Evolutionary conservation across 106 monocot species (phyloP), one percentile per base, ranked within the genome.

Genomic region (Amphibolis antarctica): DNA sequence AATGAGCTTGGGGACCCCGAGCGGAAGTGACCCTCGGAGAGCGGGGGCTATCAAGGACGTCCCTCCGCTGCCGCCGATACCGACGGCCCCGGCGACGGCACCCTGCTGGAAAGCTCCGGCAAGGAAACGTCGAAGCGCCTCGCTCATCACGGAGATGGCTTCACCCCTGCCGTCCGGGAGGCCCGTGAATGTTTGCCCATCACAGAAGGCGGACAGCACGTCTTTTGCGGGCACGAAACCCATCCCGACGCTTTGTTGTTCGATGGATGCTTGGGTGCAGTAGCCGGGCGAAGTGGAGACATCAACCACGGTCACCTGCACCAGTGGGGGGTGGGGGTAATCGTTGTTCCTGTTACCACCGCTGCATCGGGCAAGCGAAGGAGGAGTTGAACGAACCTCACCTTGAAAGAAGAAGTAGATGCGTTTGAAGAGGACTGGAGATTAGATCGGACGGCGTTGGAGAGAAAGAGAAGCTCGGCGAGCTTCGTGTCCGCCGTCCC

Each of bases 401-500:
- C 85, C 77, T 84, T 73, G 28, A 64, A 23, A 0, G 72, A 24
- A 9, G 73, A 79, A 36, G n/a, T n/a, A n/a, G n/a, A n/a, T n/a
- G n/a, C n/a, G 21, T 79, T 70, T 1, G 74, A 71, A 14, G 59
- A 59, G 67, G 75, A 69, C 69, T 78, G 71, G 75, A 86, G 77
- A 67, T 72, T 42, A 60, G 80, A 82, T 70, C 71, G 36, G 71
- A 89, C 20, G 43, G 64, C 70, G 10, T 74, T 59, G 46, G 83
- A 73, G 47, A 96, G 86, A 78, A 84, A 96, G 7, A 64, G 81
- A 55, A 96, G 86, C 82, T 89, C 89, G n/a, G 78, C 79, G 31
- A 83, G 60, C 80, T 96, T 96, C 23, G 94, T 96, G 46, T 96
- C 94, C 17, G 81, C 82, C 11, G 94, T 96, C 3, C 89, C 94